These are phyloP conservation scores for Volvox reticuliferus DNA, from an alignment of 139 green algal genomes.

Conservation along the genomic window DNA sequence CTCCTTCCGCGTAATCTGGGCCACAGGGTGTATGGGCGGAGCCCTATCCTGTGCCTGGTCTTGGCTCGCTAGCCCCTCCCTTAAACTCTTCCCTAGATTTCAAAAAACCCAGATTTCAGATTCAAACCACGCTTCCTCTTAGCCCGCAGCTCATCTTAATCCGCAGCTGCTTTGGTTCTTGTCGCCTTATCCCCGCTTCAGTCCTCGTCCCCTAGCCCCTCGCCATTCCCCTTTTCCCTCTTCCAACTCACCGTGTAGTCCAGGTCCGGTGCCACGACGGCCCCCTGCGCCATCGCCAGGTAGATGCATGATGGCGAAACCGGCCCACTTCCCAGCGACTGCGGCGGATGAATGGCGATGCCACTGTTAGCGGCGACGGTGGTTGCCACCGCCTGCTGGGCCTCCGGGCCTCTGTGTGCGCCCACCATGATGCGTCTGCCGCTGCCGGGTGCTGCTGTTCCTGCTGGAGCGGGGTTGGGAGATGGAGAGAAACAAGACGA, in stretches of 20 bases:
- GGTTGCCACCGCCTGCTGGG: background rate
- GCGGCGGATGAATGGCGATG: background rate
- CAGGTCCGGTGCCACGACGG: slow-evolving; percentile 34
- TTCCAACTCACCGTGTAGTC: slow-evolving; percentile 31
- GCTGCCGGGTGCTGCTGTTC: background rate
- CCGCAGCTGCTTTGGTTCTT: too few species aligned
- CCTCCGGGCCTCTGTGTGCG: background rate
- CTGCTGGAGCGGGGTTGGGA: background rate
- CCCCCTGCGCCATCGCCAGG: slow-evolving; percentile 1
- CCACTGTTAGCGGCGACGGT: background rate
- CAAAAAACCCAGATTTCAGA: too few species aligned
- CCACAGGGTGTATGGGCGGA: too few species aligned
- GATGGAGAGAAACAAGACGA: background rate
- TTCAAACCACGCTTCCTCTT: too few species aligned
- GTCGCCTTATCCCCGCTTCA: too few species aligned
- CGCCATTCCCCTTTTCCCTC: too few species aligned
- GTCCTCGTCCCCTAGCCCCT: too few species aligned
- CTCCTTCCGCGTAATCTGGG: too few species aligned
- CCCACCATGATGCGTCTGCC: background rate
- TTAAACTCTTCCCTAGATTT: too few species aligned
- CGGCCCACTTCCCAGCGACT: background rate
- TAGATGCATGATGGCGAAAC: background rate
- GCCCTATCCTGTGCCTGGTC: too few species aligned
- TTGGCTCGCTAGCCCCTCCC: too few species aligned
- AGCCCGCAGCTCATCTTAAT: too few species aligned